Percentiles rank a stretch among this genome's conserved stretches.
Conservation (phyloP, 768 basidiomycete species). For the Gyrodon lividus region DNA sequence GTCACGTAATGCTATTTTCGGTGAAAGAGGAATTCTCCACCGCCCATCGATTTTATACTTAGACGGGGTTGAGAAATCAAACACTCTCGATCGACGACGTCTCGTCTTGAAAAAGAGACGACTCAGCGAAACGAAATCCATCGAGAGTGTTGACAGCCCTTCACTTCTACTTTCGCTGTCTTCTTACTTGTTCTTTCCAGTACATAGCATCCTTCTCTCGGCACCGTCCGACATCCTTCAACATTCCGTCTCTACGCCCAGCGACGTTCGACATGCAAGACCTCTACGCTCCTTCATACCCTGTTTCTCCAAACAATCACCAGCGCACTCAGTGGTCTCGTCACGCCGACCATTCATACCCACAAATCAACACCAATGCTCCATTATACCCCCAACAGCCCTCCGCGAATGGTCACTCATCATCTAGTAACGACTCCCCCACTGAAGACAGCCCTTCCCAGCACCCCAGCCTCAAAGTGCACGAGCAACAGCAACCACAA, state of each 20-base stretch:
- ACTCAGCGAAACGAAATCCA: slow-evolving; percentile 4
- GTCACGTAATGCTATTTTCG: slow-evolving; percentile 38
- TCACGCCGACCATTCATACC: slow-evolving; percentile 34
- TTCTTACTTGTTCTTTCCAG: slow-evolving; percentile 31
- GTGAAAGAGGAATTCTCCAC: slow-evolving; percentile 40
- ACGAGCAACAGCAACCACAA: slow-evolving; percentile 45
- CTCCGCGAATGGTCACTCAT: slow-evolving; percentile 38
- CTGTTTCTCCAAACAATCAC: slow-evolving; percentile 27
- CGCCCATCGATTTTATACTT: slow-evolving; percentile 37
- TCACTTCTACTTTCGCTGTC: slow-evolving; percentile 25
- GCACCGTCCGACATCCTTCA: slow-evolving; percentile 30
- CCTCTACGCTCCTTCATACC: slow-evolving; percentile 45
- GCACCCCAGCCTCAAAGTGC: slow-evolving; percentile 28
- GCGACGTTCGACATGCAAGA: slow-evolving; percentile 46
- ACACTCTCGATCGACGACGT: slow-evolving; percentile 29
- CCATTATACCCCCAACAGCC: slow-evolving; percentile 33
- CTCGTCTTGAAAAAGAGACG: slow-evolving; percentile 16
- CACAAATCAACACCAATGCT: slow-evolving; percentile 35
- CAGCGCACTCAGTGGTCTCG: slow-evolving; percentile 44
- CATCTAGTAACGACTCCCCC: slow-evolving; percentile 41
- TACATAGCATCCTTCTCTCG: slow-evolving; percentile 28
- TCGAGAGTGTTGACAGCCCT: slow-evolving; percentile 21
- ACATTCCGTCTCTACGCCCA: slow-evolving; percentile 40
- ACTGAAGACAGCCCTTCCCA: slow-evolving; percentile 48
- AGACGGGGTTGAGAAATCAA: slow-evolving; percentile 21